These are phyloP conservation scores for Lachancea kluyveri DNA, from an alignment of 805 yeast species.

Conservation along the genomic window DNA sequence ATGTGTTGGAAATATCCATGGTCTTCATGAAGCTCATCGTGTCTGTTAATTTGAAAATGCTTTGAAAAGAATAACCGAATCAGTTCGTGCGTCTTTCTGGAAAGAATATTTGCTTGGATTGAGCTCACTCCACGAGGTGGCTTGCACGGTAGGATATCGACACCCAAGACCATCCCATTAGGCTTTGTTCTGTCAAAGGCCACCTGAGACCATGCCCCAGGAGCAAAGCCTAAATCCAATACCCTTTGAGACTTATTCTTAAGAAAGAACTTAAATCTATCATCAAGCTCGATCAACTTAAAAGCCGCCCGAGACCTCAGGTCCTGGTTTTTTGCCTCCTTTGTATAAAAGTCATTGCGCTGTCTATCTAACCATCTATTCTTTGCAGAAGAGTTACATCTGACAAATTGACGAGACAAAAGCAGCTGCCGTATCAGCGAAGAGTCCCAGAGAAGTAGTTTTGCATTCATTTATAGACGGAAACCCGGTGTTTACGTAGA, in stretches of 20 bases:
- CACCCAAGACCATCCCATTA: slow-evolving; percentile 62
- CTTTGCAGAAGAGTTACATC: slow-evolving; percentile 44
- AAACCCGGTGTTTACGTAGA: too few relatives aligned
- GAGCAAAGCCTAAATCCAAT: slow-evolving; percentile 87
- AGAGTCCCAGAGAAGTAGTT: too few relatives aligned
- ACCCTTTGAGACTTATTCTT: slow-evolving; percentile 44
- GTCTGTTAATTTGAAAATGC: slow-evolving; percentile 25
- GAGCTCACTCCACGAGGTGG: slow-evolving; percentile 80
- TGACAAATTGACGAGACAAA: slow-evolving; percentile 2
- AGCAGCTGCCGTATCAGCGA: too few relatives aligned
- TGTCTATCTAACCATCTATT: slow-evolving; percentile 73
- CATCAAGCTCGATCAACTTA: slow-evolving; percentile 71
- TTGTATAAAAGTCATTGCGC: slow-evolving; percentile 53
- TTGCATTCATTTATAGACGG: too few relatives aligned
- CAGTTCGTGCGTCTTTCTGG: slow-evolving; percentile 52
- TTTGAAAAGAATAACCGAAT: slow-evolving; percentile 45
- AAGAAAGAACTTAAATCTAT: slow-evolving; percentile 52
- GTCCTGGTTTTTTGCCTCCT: slow-evolving; percentile 57
- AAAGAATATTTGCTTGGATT: slow-evolving; percentile 83
- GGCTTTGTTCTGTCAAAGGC: slow-evolving; percentile 49
- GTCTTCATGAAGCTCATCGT: slow-evolving; percentile 30
- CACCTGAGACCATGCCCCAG: slow-evolving; percentile 93
- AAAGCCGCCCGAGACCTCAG: slow-evolving; percentile 86
- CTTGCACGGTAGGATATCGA: slow-evolving; percentile 69
- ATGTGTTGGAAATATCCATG: slow-evolving; percentile 19